phyloP scores from a whole-genome alignment of 306 rosid species.

The Fragaria iinumae region DNA sequence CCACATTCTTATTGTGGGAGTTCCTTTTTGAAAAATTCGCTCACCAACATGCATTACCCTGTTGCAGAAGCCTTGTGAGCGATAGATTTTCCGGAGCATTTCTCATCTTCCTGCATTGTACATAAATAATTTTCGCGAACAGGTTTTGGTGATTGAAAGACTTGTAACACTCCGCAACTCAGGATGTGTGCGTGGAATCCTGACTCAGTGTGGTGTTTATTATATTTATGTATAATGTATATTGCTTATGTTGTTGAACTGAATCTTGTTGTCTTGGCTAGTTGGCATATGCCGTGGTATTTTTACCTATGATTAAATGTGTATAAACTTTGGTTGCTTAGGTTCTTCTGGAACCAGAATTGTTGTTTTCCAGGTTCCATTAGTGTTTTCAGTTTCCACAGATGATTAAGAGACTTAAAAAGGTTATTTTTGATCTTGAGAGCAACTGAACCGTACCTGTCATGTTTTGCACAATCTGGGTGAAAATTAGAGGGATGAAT shows the following conservation, averaged over 20 bases:
- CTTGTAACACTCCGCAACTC: background rate
- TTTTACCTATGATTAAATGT: background rate
- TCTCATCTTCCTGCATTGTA: slow-evolving; percentile 24
- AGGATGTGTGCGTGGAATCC: background rate
- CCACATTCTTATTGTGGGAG: slow-evolving; percentile 47
- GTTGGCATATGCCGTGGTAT: background rate
- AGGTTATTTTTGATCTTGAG: background rate
- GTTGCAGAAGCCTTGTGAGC: slow-evolving; percentile 70
- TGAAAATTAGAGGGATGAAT: background rate
- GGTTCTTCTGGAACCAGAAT: background rate
- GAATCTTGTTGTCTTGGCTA: background rate
- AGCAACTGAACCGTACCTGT: background rate
- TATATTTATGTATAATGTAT: background rate
- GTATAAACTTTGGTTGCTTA: background rate
- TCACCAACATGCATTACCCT: slow-evolving; percentile 50
- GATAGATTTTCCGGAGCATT: slow-evolving; percentile 12
- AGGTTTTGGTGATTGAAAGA: slow-evolving; percentile 4
- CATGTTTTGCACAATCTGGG: background rate
- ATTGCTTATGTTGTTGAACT: background rate
- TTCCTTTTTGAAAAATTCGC: slow-evolving; percentile 48
- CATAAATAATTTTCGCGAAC: slow-evolving; percentile 28
- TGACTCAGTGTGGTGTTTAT: background rate
- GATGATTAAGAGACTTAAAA: background rate
- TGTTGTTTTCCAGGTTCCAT: background rate
- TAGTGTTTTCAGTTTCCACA: background rate